Evolutionary conservation across 306 rosid species (phyloP).

Genomic region (Cucurbita maxima): DNA sequence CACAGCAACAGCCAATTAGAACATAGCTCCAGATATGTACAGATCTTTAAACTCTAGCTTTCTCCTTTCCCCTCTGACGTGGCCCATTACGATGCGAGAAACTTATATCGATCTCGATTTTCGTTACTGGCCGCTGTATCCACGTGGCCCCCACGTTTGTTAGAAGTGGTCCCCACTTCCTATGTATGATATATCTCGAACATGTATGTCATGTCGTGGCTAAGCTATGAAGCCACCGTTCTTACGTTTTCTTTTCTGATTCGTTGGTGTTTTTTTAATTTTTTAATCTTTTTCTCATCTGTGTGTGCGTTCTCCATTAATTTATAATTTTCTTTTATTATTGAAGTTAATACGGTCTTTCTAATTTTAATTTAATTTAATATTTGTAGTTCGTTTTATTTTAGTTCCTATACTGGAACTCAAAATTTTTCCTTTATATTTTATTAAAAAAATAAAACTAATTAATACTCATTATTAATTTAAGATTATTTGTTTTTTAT

Average conservation of each 20-base stretch:
- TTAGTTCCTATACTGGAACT: too few relatives aligned
- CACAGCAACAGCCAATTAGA: neutral
- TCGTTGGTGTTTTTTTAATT: neutral
- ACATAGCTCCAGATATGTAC: neutral
- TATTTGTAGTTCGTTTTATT: too few relatives aligned
- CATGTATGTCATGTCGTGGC: neutral
- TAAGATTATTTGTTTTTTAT: too few relatives aligned
- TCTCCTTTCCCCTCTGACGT: neutral
- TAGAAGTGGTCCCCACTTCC: neutral
- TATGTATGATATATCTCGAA: neutral
- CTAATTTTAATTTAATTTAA: too few relatives aligned
- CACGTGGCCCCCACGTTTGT: neutral
- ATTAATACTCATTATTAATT: too few relatives aligned
- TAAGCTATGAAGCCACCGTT: neutral
- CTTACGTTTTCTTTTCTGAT: neutral
- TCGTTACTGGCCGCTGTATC: neutral
- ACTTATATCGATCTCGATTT: neutral
- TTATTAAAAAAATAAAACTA: too few relatives aligned
- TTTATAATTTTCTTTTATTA: too few relatives aligned
- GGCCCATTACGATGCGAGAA: neutral
- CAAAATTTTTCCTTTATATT: too few relatives aligned
- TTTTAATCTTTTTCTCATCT: too few relatives aligned
- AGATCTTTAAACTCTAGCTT: neutral
- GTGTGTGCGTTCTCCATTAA: too few relatives aligned
- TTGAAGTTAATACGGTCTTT: too few relatives aligned